Percentiles rank a stretch among this genome's conserved stretches.
phyloP scores from a whole-genome alignment of 2,329 filamentous ascomycete genomes.

The Leptographium radiaticola region DNA sequence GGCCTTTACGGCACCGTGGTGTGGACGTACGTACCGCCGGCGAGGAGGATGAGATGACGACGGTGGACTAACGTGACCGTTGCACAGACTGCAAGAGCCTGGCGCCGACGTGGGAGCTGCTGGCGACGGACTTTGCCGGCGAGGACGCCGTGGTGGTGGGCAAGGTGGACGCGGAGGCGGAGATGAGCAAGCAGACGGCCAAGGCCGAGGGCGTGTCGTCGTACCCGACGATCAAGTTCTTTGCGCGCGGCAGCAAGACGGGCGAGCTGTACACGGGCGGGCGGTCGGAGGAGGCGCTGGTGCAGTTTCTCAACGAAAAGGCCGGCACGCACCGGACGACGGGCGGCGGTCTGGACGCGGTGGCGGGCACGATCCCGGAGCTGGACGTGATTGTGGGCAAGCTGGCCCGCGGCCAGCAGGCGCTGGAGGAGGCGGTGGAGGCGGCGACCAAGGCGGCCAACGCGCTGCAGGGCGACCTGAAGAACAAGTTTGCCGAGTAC shows the following conservation, averaged over 20 bases:
- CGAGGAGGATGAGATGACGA: not conserved
- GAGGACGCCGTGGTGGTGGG: slow-evolving; percentile 75
- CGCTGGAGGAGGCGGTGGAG: slow-evolving; percentile 48
- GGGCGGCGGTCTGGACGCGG: slow-evolving; percentile 66
- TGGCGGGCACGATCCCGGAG: slow-evolving; percentile 68
- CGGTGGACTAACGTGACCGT: not conserved
- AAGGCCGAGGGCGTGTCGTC: slow-evolving; percentile 64
- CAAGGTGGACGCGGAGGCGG: slow-evolving; percentile 88
- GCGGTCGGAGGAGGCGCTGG: slow-evolving; percentile 62
- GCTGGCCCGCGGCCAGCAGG: slow-evolving; percentile 47
- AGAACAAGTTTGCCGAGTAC: slow-evolving; percentile 79
- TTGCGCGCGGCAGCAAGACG: slow-evolving; percentile 70
- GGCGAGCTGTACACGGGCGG: slow-evolving; percentile 59
- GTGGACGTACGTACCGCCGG: slow-evolving; percentile 63
- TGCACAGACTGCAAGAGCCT: slow-evolving; percentile 90
- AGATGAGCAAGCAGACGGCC: slow-evolving; percentile 65
- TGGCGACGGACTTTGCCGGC: slow-evolving; percentile 64
- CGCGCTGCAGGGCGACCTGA: slow-evolving; percentile 45
- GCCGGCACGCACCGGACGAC: slow-evolving; percentile 71
- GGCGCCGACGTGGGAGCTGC: slow-evolving; percentile 77
- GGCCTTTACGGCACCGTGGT: slow-evolving; percentile 97
- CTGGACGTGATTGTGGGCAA: slow-evolving; percentile 67
- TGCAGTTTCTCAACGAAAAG: slow-evolving; percentile 78
- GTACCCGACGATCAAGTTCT: slow-evolving; percentile 98
- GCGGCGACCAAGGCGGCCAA: slow-evolving; percentile 62